Base-by-base conservation (phyloP, 139 green algal genomes). In the Raphidocelis subcapitata region DNA sequence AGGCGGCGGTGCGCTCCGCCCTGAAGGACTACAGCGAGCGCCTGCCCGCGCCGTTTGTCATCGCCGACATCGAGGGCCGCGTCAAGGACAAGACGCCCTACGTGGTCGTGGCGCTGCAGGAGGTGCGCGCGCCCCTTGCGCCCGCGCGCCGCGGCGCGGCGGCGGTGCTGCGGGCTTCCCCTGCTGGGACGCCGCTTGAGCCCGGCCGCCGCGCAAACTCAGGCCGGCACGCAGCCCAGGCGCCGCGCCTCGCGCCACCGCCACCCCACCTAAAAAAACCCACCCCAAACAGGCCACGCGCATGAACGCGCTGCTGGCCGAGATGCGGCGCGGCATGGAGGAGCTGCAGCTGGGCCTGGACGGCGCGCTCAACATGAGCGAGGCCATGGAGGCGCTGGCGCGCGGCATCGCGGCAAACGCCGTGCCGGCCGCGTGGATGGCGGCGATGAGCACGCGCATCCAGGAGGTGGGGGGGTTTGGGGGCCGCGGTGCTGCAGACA, bases 281-380 rank as follows among this genome's bases (percentile, higher is more conserved):
- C 41, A 49, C 41, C 47, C 75, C 44, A 87, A 94, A 77, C 86
- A 96, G 83, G 83, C 87, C 15, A 82, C 52, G 12, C 84, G 89
- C 65, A 93, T 96, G 89, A 94, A 93, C 76, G 78, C 67, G 3
- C 86, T 96, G 73, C 80, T 96, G 47, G 71, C 67, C 8, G 90
- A 94, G 82, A 94, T 96, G 87, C 86, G 85, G 63, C 83, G 85
- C 36, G 87, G 73, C 47, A 91, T 96, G 85, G 88, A 96, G 69
- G 91, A 96, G 82, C 82, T 96, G 74, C 82, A 88, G 76, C 84
- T 96, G 55, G 91, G 91, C 28, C 82, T 96, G 56, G 91, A 94
- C 62, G 91, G 91, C 63, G 88, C 91, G 23, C 80, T 96, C 31
- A 96, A 96, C 80, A 94, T 96, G 89, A 91, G 80, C 59, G 88